Base-by-base conservation (phyloP, 495 filamentous ascomycete species). In the Penicillium psychrofluorescens region DNA sequence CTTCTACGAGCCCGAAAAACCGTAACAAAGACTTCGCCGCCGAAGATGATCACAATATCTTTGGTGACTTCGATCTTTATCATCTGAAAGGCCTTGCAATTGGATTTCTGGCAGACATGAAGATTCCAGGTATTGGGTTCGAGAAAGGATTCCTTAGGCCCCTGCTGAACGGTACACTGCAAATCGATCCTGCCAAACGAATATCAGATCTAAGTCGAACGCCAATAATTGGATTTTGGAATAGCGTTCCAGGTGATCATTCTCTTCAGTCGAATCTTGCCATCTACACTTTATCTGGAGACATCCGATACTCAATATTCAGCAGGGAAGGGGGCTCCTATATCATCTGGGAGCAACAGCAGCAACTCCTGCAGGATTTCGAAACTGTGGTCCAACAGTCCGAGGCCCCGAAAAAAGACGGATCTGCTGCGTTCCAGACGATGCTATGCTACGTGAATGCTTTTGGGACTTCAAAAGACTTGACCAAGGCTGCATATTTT, bases 281-380 rank as follows among this genome's bases (percentile, higher is more conserved):
- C 16, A 54, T 52, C n/a, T 53, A 61, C 41, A 50, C 46, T 7
- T 29, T 48, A 6, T 48, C 46, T 45, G 32, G 55, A 46, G 30
- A 55, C 11, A 45, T 59, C 36, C 28, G 55, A 49, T 48, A 53
- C 39, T 51, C 47, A 33, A 48, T 40, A 39, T 58, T 41, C 41
- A 61, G 46, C 42, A 50, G 54, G 37, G 44, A 40, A 14, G 29
- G 12, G n/a, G 37, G 28, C 4, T 40, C 48, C 6, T 51, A 62
- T 11, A 56, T 62, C 8, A 56, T 56, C 32, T 62, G 56, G 53
- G 58, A 62, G 35, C 56, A 62, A 29, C 50, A 62, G 44, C 38
- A 48, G 8, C 45, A 56, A 37, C 55, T 62, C 15, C 49, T 51
- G 22, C 45, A 51, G 30, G 53, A 55, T 14, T 48, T 62, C 11